Evolutionary conservation across 148 eudicot species (phyloP).

Genomic region (Dianthus caryophyllus): DNA sequence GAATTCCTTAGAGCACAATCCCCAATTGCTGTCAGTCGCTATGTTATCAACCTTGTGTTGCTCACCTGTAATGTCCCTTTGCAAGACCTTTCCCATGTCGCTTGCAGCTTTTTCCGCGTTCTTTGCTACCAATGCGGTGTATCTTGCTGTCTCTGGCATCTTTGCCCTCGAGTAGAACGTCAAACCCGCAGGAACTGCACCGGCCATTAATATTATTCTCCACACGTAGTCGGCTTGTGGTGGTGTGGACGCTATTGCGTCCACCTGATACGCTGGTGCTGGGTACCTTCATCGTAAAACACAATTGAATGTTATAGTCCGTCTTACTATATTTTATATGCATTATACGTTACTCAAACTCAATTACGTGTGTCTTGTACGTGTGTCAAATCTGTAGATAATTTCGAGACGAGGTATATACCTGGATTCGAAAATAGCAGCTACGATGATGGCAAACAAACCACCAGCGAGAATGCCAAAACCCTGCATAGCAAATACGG

Average conservation of each 20-base stretch:
- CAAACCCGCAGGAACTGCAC: constrained; percentile 41
- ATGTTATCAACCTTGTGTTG: constrained; percentile 22
- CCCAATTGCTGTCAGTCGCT: constrained; percentile 22
- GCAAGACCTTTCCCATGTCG: constrained; percentile 50
- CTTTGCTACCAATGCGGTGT: constrained; percentile 54
- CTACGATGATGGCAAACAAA: constrained; percentile 39
- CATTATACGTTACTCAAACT: too few species aligned
- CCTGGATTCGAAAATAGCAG: constrained; percentile 36
- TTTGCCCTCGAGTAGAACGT: constrained; percentile 57
- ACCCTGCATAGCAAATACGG: constrained; percentile 66
- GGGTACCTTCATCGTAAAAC: constrained; percentile 21
- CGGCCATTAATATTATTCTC: constrained; percentile 55
- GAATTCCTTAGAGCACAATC: constrained; percentile 50
- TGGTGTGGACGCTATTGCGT: constrained; percentile 29
- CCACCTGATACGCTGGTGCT: constrained; percentile 30
- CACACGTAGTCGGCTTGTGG: constrained; percentile 51
- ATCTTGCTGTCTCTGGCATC: constrained; percentile 67
- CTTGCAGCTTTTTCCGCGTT: constrained; percentile 41
- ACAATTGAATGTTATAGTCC: background rate
- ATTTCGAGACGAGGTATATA: background rate
- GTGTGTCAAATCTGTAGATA: too few species aligned
- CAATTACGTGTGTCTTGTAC: too few species aligned
- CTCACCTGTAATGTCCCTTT: constrained; percentile 33
- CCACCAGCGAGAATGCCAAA: constrained; percentile 61
- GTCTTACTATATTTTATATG: too few species aligned